phyloP scores from a whole-genome alignment of 345 rosid genomes.

The Dipteronia dyeriana region DNA sequence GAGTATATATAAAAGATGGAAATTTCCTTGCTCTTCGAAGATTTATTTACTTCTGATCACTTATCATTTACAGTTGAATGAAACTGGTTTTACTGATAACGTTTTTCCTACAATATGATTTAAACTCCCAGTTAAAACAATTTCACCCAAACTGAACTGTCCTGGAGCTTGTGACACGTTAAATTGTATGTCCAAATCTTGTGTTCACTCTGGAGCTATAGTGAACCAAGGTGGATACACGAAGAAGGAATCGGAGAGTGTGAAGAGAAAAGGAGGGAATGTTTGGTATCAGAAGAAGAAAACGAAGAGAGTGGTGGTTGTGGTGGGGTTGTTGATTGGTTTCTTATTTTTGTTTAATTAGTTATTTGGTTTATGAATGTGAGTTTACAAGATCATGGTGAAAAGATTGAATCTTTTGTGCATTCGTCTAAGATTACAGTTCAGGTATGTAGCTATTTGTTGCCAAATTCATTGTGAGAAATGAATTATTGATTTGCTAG shows the following conservation, averaged over 20 bases:
- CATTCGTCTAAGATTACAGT: slow-evolving; percentile 40
- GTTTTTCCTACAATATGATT: slow-evolving; percentile 73
- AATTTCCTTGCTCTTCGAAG: not conserved
- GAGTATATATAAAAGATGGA: slow-evolving; percentile 5
- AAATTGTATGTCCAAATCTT: slow-evolving; percentile 52
- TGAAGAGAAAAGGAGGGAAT: slow-evolving; percentile 28
- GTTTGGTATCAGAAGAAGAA: slow-evolving; percentile 50
- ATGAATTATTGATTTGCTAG: not conserved
- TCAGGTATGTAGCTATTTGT: slow-evolving; percentile 38
- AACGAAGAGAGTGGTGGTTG: slow-evolving; percentile 42
- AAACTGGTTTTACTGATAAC: slow-evolving; percentile 46
- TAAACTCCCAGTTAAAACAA: slow-evolving; percentile 66
- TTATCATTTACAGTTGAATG: not conserved
- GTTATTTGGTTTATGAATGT: slow-evolving; percentile 76
- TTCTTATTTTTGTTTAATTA: slow-evolving; percentile 42
- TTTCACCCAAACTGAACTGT: slow-evolving; percentile 66
- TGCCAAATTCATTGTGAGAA: not conserved
- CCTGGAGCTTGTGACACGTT: slow-evolving; percentile 39
- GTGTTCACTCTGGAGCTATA: slow-evolving; percentile 42
- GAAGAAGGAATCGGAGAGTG: too few species aligned
- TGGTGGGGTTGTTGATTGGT: slow-evolving; percentile 58
- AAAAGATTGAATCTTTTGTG: slow-evolving; percentile 30
- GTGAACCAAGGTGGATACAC: slow-evolving; percentile 59
- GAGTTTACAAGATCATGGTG: slow-evolving; percentile 56
- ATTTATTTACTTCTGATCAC: not conserved